Evolutionary conservation across 2,329 filamentous ascomycete species (phyloP).

Genomic region (Talaromyces atroroseus): DNA sequence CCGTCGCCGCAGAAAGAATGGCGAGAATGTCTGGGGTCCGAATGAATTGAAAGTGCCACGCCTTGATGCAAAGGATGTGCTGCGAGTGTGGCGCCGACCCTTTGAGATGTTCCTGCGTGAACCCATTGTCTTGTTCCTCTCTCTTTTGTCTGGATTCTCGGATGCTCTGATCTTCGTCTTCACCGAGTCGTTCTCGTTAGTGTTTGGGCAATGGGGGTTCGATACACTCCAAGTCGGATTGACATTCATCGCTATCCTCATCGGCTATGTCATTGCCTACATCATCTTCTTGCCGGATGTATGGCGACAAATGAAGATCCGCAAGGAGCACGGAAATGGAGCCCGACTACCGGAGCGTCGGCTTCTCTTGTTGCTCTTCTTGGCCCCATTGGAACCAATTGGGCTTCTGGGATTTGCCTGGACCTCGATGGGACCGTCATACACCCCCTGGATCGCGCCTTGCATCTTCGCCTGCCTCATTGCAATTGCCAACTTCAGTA

Average conservation of each 20-base stretch:
- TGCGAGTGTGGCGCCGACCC: conserved; percentile 54
- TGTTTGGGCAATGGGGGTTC: conserved; percentile 58
- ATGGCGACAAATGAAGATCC: conserved; percentile 36
- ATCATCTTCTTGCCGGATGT: conserved; percentile 52
- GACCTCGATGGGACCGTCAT: conserved; percentile 60
- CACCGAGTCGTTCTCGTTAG: conserved; percentile 55
- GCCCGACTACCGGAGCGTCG: conserved; percentile 56
- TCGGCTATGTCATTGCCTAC: conserved; percentile 56
- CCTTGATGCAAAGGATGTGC: conserved; percentile 52
- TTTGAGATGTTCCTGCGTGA: conserved; percentile 61
- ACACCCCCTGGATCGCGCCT: conserved; percentile 62
- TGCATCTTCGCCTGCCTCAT: conserved; percentile 62
- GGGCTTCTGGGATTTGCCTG: conserved; percentile 67
- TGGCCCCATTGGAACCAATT: conserved; percentile 56
- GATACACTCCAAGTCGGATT: conserved; percentile 43
- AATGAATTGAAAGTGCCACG: conserved; percentile 60
- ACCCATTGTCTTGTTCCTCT: conserved; percentile 57
- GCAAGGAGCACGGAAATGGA: conserved; percentile 42
- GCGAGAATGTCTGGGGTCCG: conserved; percentile 59
- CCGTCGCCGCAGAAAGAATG: conserved; percentile 49
- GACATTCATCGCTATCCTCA: conserved; percentile 47
- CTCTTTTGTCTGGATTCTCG: conserved; percentile 57
- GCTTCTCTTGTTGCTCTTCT: conserved; percentile 60
- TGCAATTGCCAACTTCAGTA: conserved; percentile 67
- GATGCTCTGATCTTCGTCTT: conserved; percentile 63